These are phyloP conservation scores for Galerina marginata DNA, from an alignment of 768 basidiomycete species.

Conservation along the genomic window DNA sequence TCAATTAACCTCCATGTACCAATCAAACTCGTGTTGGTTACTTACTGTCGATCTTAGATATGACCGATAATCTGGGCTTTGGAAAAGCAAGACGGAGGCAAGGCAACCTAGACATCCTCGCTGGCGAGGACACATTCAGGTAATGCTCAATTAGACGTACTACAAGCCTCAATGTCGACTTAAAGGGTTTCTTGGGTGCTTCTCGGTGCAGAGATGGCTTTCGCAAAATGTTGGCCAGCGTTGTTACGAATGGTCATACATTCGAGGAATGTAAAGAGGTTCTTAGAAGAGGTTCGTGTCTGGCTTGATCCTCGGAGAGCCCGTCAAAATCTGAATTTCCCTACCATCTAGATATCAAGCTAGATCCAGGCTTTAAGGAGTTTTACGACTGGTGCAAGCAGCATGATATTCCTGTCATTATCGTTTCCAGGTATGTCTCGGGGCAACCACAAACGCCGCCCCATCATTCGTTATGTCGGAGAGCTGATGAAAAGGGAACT, in stretches of 20 bases:
- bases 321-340: too few relatives aligned
- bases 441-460: too few relatives aligned
- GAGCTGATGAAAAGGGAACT: conserved; percentile 2
- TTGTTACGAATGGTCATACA: conserved; percentile 72
- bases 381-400: conserved; percentile 87
- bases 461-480: neutral
- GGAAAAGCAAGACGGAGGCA: conserved; percentile 75
- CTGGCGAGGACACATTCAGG: conserved; percentile 76
- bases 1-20: neutral
- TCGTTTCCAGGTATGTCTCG: conserved; percentile 79
- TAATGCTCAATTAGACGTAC: conserved; percentile 27
- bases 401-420: conserved; percentile 84
- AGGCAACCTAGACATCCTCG: conserved; percentile 75
- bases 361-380: conserved; percentile 88
- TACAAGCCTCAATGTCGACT: neutral
- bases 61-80: conserved; percentile 91
- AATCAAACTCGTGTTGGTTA: neutral
- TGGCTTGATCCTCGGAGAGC: neutral
- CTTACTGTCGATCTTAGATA: conserved; percentile 45
- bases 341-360: conserved; percentile 66
- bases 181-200: neutral
- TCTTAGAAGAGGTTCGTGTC: conserved; percentile 65
- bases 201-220: conserved; percentile 75
- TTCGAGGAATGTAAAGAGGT: conserved; percentile 87
- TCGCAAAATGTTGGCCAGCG: conserved; percentile 82